A percentile compares a stretch with the other conserved stretches of the same genome.
These are phyloP conservation scores for Penicillium sp. DNA, from an alignment of 2,329 filamentous ascomycete species.

Conservation along the genomic window DNA sequence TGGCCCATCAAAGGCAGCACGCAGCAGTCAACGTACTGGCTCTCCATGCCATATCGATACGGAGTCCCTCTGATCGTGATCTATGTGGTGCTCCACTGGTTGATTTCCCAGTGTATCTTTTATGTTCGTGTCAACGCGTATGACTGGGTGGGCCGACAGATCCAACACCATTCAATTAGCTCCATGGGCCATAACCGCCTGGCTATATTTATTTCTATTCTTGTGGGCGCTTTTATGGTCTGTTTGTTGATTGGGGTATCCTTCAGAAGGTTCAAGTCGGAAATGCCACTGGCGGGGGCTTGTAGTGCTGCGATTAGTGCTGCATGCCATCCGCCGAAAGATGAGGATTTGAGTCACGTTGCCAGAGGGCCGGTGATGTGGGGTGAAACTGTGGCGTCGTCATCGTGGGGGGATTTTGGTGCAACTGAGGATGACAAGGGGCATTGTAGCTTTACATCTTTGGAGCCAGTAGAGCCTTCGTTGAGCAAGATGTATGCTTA, in stretches of 20 bases:
- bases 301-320: conserved; percentile 37
- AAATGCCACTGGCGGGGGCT: conserved; percentile 29
- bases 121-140: conserved; percentile 34
- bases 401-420: background rate
- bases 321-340: conserved; percentile 28
- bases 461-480: background rate
- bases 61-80: conserved; percentile 33
- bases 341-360: conserved; percentile 18
- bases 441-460: conserved; percentile 11
- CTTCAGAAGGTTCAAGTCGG: conserved; percentile 16
- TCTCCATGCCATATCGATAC: conserved; percentile 42
- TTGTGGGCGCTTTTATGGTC: conserved; percentile 7
- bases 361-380: conserved; percentile 27
- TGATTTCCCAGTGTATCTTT: conserved; percentile 49
- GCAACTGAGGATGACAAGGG: background rate
- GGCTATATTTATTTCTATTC: conserved; percentile 4
- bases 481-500: conserved; percentile 6
- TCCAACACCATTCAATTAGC: background rate
- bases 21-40: conserved; percentile 48
- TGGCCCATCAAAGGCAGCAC: conserved; percentile 34
- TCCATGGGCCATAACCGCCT: conserved; percentile 9
- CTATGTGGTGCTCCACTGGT: conserved; percentile 46
- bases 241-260: conserved; percentile 16
- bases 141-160: conserved; percentile 9
- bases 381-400: conserved; percentile 20